These are phyloP conservation scores for Chiua virens DNA, from an alignment of 768 basidiomycete species.

Conservation along the genomic window DNA sequence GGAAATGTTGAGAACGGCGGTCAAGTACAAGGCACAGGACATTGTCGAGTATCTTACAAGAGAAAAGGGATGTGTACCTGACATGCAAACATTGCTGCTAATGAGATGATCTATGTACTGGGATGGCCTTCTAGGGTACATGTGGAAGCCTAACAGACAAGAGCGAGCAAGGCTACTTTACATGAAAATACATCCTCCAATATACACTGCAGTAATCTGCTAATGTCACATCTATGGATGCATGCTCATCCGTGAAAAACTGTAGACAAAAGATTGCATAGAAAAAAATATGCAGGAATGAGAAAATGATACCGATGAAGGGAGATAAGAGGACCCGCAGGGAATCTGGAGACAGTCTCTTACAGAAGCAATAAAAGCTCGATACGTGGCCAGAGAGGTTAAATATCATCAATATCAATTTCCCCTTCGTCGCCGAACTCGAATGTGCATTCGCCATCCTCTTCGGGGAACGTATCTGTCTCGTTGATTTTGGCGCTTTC, in stretches of 20 bases:
- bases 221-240: constrained; percentile 28
- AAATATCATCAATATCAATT: constrained; percentile 90
- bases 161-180: constrained; percentile 1
- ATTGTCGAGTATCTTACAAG: constrained; percentile 68
- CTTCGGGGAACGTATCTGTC: constrained; percentile 90
- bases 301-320: constrained; percentile 10
- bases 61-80: constrained; percentile 73
- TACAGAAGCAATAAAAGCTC: constrained; percentile 11
- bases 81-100: constrained; percentile 60
- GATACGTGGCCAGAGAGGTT: constrained; percentile 26
- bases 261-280: constrained; percentile 4
- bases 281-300: constrained; percentile 9
- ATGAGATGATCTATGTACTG: constrained; percentile 30
- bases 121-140: neutral
- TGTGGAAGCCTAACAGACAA: neutral
- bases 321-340: constrained; percentile 2
- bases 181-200: constrained; percentile 10
- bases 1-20: constrained; percentile 65
- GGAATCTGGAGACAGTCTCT: neutral
- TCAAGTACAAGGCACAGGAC: constrained; percentile 62
- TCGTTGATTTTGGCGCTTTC: constrained; percentile 97
- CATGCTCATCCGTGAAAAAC: constrained; percentile 15
- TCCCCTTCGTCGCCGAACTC: constrained; percentile 90
- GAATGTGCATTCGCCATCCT: constrained; percentile 86
- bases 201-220: constrained; percentile 17